Evolutionary conservation across 2,329 filamentous ascomycete species (phyloP), one percentile per base, ranked within the genome.

Genomic region (Colletotrichum sp.): DNA sequence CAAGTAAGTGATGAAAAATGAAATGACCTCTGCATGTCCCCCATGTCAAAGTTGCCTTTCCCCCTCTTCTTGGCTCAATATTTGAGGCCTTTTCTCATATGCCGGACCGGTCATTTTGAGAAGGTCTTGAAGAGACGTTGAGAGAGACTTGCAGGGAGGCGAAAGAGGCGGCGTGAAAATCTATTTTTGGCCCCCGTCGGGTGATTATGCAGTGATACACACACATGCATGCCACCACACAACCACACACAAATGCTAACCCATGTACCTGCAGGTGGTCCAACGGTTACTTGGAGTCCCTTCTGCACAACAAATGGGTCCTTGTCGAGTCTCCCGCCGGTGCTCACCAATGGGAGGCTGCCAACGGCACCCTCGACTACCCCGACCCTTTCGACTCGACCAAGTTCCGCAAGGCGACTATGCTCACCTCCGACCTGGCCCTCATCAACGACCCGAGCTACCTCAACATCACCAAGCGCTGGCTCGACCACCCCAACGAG

Each of bases 291-390:
- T 89, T 96, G 76, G 91, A 94, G 82, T 95, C 95, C 84, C 90
- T 96, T 39, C 95, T 94, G 90, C 92, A 92, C 85, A 95, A 90
- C 83, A 94, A 95, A 74, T 96, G 94, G 94, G 93, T 95, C 85
- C 88, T 93, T 52, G 91, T 90, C 80, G 95, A 95, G 90, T 93
- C 90, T 80, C 94, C 94, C 48, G 94, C 92, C 75, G 94, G 94
- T 80, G 94, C 93, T 76, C 91, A 94, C 86, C 94, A 96, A 85
- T 96, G 92, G 91, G 91, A 92, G 26, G 94, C 94, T 69, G 93
- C 95, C 89, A 89, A 91, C 78, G 89, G 89, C 72, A 92, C 93
- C 43, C 83, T 85, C 57, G 89, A 93, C 84, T 93, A 95, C 79
- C 94, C 94, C 18, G 91, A 96, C 81, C 91, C 94, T 32, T 95